A percentile compares a stretch with the other conserved stretches of the same genome.
Conservation (phyloP, 495 filamentous ascomycete species). For the Tuber borchii region DNA sequence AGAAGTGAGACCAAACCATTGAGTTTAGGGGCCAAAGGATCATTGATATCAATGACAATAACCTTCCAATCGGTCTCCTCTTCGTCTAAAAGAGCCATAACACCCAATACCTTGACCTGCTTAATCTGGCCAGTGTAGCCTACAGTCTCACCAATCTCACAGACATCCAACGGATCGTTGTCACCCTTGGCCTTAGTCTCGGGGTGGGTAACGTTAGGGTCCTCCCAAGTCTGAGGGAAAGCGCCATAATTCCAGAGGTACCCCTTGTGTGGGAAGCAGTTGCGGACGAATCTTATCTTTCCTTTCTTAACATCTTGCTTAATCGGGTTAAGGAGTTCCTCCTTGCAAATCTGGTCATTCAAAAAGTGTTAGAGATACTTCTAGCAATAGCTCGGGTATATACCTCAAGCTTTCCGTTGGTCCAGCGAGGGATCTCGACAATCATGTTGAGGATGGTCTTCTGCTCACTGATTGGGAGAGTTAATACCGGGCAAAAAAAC, state of each 20-base stretch:
- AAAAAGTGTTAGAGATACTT: background rate
- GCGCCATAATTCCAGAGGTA: conserved; percentile 99
- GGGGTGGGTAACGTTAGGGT: conserved; percentile 87
- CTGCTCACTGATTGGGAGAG: conserved; percentile 47
- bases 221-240: conserved; percentile 99
- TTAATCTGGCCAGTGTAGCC: conserved; percentile 93
- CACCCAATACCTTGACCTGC: conserved; percentile 98
- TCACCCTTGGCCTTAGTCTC: conserved; percentile 99
- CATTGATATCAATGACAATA: conserved; percentile 97
- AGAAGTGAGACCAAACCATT: conserved; percentile 47
- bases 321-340: conserved; percentile 93
- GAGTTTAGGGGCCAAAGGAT: conserved; percentile 90
- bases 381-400: conserved; percentile 26
- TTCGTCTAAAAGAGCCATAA: conserved; percentile 98
- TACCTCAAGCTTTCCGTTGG: conserved; percentile 98
- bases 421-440: conserved; percentile 98
- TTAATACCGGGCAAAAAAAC: background rate
- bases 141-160: conserved; percentile 98
- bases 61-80: conserved; percentile 99
- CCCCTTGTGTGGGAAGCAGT: conserved; percentile 99
- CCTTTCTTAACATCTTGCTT: conserved; percentile 88
- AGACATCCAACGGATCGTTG: conserved; percentile 98
- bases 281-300: conserved; percentile 94
- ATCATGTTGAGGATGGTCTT: conserved; percentile 97
- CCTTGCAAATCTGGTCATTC: conserved; percentile 69